Conservation (phyloP, 2,329 filamentous ascomycete genomes). For the Cryphonectria parasitica region DNA sequence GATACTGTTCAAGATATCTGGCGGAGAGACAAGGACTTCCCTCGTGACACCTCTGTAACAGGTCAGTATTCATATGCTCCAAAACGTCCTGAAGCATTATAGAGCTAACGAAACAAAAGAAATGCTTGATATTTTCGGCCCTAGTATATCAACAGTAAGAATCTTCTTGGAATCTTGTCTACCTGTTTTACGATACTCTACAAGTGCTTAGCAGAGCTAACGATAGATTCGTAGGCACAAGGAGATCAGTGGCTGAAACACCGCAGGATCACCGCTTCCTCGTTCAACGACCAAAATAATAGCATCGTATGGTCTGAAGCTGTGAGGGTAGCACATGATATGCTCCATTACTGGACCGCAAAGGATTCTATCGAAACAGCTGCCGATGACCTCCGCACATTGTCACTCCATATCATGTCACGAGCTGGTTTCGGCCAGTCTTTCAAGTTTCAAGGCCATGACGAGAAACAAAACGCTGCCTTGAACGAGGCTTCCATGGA, state of each 20-base stretch:
- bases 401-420: constrained; percentile 17
- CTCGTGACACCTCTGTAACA: constrained; percentile 14
- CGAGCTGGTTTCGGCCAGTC: constrained; percentile 22
- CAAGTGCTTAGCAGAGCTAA: not conserved
- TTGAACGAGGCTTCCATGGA: not conserved
- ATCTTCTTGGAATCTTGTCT: not conserved
- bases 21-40: constrained; percentile 13
- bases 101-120: not conserved
- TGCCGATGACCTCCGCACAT: constrained; percentile 15
- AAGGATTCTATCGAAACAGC: not conserved
- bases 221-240: constrained; percentile 1
- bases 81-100: too few species aligned
- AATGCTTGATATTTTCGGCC: constrained; percentile 21
- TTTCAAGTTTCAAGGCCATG: constrained; percentile 25
- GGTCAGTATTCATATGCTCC: constrained; percentile 7
- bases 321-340: not conserved
- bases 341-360: constrained; percentile 16
- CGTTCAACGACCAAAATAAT: constrained; percentile 23
- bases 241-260: constrained; percentile 18
- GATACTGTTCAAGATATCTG: constrained; percentile 7
- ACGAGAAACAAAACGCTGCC: constrained; percentile 28
- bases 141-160: constrained; percentile 19
- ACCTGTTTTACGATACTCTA: not conserved
- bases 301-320: constrained; percentile 18
- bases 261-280: constrained; percentile 4